Evolutionary conservation across 495 filamentous ascomycete genomes (phyloP).

Genomic region (Hapsidospora chrysogenum): DNA sequence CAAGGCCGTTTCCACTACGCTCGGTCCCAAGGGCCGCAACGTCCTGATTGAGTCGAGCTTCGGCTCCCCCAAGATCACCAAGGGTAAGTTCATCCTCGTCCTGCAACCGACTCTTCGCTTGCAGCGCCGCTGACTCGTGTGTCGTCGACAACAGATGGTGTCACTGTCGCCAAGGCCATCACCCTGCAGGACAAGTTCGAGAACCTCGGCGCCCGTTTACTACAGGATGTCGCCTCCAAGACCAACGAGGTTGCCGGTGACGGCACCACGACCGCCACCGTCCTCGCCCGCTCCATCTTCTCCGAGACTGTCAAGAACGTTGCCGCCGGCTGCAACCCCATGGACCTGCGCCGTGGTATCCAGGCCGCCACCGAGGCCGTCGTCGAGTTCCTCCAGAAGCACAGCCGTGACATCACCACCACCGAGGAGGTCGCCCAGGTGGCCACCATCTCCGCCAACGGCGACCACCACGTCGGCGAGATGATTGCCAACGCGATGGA

Average conservation of each 20-base stretch:
- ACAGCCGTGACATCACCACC: constrained; percentile 95
- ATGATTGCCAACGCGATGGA: constrained; percentile 97
- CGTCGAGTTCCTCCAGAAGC: constrained; percentile 78
- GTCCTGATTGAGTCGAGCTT: constrained; percentile 95
- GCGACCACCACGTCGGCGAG: constrained; percentile 87
- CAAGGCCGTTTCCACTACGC: constrained; percentile 87
- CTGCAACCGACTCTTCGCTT: neutral
- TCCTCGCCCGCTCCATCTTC: constrained; percentile 96
- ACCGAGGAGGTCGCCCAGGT: constrained; percentile 96
- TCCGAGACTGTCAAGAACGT: constrained; percentile 99
- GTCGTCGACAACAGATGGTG: constrained; percentile 50
- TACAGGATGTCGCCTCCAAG: constrained; percentile 97
- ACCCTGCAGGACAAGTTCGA: constrained; percentile 97
- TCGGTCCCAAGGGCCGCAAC: constrained; percentile 96
- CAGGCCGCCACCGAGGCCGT: constrained; percentile 92
- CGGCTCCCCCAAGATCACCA: constrained; percentile 98
- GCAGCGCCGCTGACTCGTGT: neutral
- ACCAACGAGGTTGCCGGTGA: constrained; percentile 98
- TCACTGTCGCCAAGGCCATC: constrained; percentile 85
- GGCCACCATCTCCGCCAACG: constrained; percentile 94
- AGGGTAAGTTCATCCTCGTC: constrained; percentile 70
- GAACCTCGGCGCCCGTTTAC: constrained; percentile 89
- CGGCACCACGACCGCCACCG: constrained; percentile 93
- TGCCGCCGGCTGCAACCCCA: constrained; percentile 97
- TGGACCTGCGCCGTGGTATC: constrained; percentile 93